A percentile compares a stretch with the other conserved stretches of the same genome.
These are phyloP conservation scores for Polyplosphaeria fusca DNA, from an alignment of 495 filamentous ascomycete species.

Conservation along the genomic window DNA sequence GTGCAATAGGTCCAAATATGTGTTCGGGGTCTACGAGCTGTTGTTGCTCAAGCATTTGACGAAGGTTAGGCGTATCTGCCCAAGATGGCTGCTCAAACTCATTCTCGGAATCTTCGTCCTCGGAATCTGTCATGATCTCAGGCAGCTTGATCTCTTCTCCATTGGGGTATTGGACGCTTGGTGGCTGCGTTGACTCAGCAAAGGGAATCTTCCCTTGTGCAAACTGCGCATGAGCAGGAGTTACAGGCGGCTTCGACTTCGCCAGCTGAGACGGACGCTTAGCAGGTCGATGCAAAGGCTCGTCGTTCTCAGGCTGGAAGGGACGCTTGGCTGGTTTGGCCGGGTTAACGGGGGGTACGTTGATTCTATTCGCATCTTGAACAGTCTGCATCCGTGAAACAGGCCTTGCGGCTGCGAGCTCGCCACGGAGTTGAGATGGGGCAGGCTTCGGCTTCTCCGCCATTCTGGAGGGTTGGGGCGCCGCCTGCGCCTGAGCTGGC, in stretches of 20 bases:
- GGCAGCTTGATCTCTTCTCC: slow-evolving; percentile 81
- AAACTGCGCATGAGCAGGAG: slow-evolving; percentile 50
- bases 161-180: slow-evolving; percentile 58
- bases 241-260: slow-evolving; percentile 47
- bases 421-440: slow-evolving; percentile 44
- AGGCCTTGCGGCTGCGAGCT: slow-evolving; percentile 51
- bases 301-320: slow-evolving; percentile 53
- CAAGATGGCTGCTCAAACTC: slow-evolving; percentile 66
- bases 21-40: slow-evolving; percentile 79
- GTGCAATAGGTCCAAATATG: slow-evolving; percentile 83
- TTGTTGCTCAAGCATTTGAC: slow-evolving; percentile 64
- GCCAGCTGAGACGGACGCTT: slow-evolving; percentile 55
- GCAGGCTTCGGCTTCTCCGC: slow-evolving; percentile 19
- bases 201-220: slow-evolving; percentile 88
- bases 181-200: slow-evolving; percentile 55
- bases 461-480: slow-evolving; percentile 5
- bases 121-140: slow-evolving; percentile 82
- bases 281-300: slow-evolving; percentile 47
- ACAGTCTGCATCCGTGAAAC: slow-evolving; percentile 55
- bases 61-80: slow-evolving; percentile 79
- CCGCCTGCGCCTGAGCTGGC: background rate
- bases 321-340: slow-evolving; percentile 61
- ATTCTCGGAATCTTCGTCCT: slow-evolving; percentile 71
- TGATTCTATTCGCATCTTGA: slow-evolving; percentile 51
- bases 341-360: slow-evolving; percentile 56